Conservation (phyloP, 2,329 filamentous ascomycete genomes). For the Pseudogymnoascus sp. region DNA sequence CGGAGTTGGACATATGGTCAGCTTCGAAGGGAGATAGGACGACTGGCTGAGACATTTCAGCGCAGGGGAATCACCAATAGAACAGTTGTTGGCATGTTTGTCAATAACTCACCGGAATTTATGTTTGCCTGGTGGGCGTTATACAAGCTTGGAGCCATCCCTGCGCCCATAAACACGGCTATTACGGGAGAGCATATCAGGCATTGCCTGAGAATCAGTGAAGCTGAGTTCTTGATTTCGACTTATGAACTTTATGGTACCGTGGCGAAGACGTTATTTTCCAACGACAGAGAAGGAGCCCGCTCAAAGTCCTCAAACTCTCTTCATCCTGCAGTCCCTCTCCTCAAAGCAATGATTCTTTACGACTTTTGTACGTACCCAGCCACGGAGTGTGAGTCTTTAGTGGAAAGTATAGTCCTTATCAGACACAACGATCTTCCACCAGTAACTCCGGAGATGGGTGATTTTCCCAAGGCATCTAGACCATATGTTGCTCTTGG, state of each 20-base stretch:
- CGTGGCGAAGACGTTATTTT: background rate
- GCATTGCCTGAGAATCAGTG: background rate
- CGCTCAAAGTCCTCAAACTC: background rate
- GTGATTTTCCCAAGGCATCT: background rate
- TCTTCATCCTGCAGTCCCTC: background rate
- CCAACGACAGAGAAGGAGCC: background rate
- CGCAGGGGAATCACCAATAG: background rate
- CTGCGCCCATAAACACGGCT: background rate
- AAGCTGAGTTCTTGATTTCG: background rate
- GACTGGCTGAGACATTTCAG: background rate
- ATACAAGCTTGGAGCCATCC: background rate
- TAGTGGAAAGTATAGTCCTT: background rate
- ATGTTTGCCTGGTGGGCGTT: conserved; percentile 1
- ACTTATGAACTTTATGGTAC: background rate
- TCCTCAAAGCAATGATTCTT: background rate
- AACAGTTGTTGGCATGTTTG: background rate
- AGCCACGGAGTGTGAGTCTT: background rate
- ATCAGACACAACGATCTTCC: background rate
- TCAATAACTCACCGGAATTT: background rate
- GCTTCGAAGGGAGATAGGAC: background rate
- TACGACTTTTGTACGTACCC: background rate
- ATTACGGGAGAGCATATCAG: background rate
- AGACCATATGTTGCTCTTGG: background rate
- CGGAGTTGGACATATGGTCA: background rate
- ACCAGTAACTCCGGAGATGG: background rate